Conservation (phyloP, 1,139 yeast species). For the Yamadazyma diospyri region DNA sequence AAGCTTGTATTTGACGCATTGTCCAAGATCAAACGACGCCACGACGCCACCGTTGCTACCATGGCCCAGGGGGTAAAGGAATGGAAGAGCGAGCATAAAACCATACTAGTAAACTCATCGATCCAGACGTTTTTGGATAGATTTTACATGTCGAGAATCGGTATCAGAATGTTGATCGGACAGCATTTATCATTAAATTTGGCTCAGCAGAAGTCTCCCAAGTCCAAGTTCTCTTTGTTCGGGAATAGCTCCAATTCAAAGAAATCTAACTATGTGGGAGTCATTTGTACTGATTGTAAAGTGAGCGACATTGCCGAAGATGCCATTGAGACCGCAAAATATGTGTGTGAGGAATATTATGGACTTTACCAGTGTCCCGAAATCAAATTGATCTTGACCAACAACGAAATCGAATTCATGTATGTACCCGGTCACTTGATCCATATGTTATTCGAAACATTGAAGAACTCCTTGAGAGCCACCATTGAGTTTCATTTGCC, state of each 20-base stretch:
- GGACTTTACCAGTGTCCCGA: constrained; percentile 81
- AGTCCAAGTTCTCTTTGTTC: constrained; percentile 32
- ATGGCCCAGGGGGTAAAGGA: constrained; percentile 91
- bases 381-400: constrained; percentile 70
- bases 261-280: constrained; percentile 68
- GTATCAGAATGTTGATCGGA: constrained; percentile 85
- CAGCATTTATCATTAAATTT: constrained; percentile 80
- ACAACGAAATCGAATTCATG: constrained; percentile 67
- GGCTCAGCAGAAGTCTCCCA: constrained; percentile 54
- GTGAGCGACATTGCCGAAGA: constrained; percentile 77
- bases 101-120: constrained; percentile 52
- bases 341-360: constrained; percentile 84
- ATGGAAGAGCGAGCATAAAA: constrained; percentile 65
- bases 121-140: constrained; percentile 78
- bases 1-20: constrained; percentile 62
- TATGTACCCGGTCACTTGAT: constrained; percentile 88
- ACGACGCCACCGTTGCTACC: constrained; percentile 91
- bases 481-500: constrained; percentile 73
- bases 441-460: constrained; percentile 83
- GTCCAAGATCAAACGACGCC: constrained; percentile 72
- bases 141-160: constrained; percentile 83
- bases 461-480: constrained; percentile 80
- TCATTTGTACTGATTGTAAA: constrained; percentile 77
- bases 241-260: constrained; percentile 29
- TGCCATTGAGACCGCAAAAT: constrained; percentile 83